Base-by-base conservation (phyloP, 2,329 filamentous ascomycete genomes). In the Penicillium brevicompactum region DNA sequence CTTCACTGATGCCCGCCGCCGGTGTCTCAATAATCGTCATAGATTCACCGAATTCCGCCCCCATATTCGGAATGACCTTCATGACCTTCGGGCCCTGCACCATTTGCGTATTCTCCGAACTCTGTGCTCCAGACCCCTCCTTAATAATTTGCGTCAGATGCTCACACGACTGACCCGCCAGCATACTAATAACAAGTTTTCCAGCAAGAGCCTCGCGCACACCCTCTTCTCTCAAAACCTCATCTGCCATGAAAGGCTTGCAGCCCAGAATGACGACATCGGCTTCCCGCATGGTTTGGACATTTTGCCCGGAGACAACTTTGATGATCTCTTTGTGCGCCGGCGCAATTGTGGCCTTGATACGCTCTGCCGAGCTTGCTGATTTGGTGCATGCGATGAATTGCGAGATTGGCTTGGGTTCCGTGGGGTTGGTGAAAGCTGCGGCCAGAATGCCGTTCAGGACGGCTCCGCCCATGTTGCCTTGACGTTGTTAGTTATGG, bases 1-100 rank as follows among this genome's bases (percentile, higher is more conserved):
- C 63, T 2, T 67, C 58, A 1, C 70, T 64, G 0, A 83, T 70
- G 1, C 76, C 72, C 1, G 74, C 68, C 1, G 71, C 70, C 0
- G 75, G 73, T 1, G 71, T 78, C 44, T 80, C 77, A 47, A 86
- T 79, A 13, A 84, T 79, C 5, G 79, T 80, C 61, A 78, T 71
- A 0, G 76, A 79, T 57, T 79, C 67, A 0, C 73, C 70, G n/a
- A 80, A 71, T 7, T 72, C 65, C 2, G 78, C 76, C 0, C 75
- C 77, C 21, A 79, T 76, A 53, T 79, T 80, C 1, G 78, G 78
- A 13, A 80, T 76, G 0, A 73, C 76, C 21, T 77, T 74, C 2
- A 77, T 62, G 9, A 80, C 55, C 1, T 65, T 56, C 1, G 68
- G 66, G 1, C 44, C 27, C 1, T 32, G 13, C 34, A 37, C 34